Evolutionary conservation across 2,329 filamentous ascomycete species (phyloP), one percentile per base, ranked within the genome.

Genomic region (Stemphylium beticola): DNA sequence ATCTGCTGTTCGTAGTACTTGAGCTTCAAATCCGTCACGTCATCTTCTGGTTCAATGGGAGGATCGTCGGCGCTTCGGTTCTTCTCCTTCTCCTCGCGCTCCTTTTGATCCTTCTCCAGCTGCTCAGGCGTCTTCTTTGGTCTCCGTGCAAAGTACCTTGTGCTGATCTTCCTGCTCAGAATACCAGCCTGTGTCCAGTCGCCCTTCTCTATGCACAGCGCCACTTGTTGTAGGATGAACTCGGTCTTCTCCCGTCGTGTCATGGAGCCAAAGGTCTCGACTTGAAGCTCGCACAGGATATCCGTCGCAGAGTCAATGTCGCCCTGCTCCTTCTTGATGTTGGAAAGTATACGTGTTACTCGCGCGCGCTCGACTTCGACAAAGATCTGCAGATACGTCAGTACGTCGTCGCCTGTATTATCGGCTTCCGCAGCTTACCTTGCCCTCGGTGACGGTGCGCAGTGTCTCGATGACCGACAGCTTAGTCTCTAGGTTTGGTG

Each of bases 231-330:
- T 48, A 99, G 83, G 71, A 99, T 99, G 75, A 99, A 99, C 72
- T 98, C 95, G 4, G 93, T 97, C 88, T 99, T 99, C 77, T 99
- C 95, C 67, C 95, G 86, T 68, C 95, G 85, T 61, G 92, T 90
- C 95, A 99, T 99, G 18, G 93, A 98, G 8, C 95, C 95, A 76
- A 99, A 99, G 0, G 95, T 99, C 83, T 99, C 95, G 44, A 99
- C 95, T 76, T 99, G 95, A 57, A 99, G 84, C 80, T 99, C 95
- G 78, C 95, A 99, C 33, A 99, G 85, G 59, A 95, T 95, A 68
- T 98, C 93, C 49, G 91, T 89, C 26, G 95, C 95, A 4, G 91
- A 87, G 74, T 91, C 92, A 71, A 96, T 82, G 72, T 99, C 93
- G 61, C 93, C 93, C 78, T 98, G 92, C 62, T 90, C 81, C 79